Conservation (phyloP, 495 filamentous ascomycete species). For the Aspergillus homomorphus region DNA sequence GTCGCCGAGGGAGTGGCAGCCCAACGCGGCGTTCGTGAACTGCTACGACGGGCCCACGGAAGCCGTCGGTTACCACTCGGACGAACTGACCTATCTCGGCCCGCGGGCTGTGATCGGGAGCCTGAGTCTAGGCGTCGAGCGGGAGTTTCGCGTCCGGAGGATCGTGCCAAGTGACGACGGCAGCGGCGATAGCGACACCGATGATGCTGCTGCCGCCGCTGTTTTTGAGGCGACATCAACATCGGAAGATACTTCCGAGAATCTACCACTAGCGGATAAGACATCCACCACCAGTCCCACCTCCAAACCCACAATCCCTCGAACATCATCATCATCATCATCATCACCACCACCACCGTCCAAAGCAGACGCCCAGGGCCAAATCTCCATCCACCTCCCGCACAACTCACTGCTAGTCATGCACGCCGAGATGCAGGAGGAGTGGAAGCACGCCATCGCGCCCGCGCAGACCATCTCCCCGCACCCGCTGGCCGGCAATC, state of each 20-base stretch:
- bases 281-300: not conserved
- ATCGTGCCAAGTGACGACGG: constrained; percentile 61
- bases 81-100: constrained; percentile 90
- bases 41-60: constrained; percentile 79
- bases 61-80: constrained; percentile 85
- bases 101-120: constrained; percentile 86
- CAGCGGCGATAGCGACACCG: no score
- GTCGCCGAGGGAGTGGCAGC: constrained; percentile 66
- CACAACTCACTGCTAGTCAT: constrained; percentile 93
- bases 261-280: not conserved
- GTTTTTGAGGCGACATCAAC: constrained; percentile 7
- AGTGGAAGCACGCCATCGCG: constrained; percentile 62
- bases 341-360: constrained; percentile 4
- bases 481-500: constrained; percentile 75
- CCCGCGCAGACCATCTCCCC: constrained; percentile 72
- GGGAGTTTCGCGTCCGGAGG: constrained; percentile 84
- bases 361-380: constrained; percentile 64
- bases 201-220: constrained; percentile 18
- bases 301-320: not conserved
- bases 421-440: constrained; percentile 77
- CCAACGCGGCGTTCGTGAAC: constrained; percentile 92
- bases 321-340: not conserved
- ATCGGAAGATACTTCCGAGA: constrained; percentile 5
- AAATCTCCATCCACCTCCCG: constrained; percentile 86
- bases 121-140: constrained; percentile 79